A percentile compares a stretch with the other conserved stretches of the same genome.
Evolutionary conservation across 352 stramenopile genomes (phyloP).

Genomic region (Phytopythium litorale): DNA sequence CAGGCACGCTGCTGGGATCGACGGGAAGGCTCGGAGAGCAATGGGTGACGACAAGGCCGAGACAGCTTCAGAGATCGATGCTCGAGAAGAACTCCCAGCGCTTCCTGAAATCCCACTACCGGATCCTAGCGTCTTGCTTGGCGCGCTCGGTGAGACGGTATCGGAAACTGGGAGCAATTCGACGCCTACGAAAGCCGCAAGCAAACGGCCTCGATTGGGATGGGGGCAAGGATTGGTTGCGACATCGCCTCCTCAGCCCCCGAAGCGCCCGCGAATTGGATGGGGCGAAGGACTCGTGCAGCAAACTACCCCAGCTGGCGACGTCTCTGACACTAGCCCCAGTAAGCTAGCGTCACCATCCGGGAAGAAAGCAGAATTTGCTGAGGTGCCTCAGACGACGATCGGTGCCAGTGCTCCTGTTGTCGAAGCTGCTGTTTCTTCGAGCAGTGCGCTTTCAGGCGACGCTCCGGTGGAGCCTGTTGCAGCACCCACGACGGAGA

Average conservation of each 20-base stretch:
- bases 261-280: conserved; percentile 75
- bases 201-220: conserved; percentile 62
- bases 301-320: conserved; percentile 7
- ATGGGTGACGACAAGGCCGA: neutral
- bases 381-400: neutral
- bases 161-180: conserved; percentile 9
- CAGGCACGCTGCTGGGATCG: neutral
- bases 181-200: conserved; percentile 39
- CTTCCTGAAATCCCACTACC: conserved; percentile 67
- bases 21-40: neutral
- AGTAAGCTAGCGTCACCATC: neutral
- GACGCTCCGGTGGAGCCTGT: neutral
- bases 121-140: conserved; percentile 3
- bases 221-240: conserved; percentile 84
- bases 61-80: neutral
- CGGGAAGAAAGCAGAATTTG: neutral
- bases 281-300: conserved; percentile 79
- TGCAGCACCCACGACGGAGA: neutral
- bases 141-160: conserved; percentile 11
- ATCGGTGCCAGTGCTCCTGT: neutral
- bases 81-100: conserved; percentile 50
- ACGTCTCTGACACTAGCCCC: neutral
- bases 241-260: conserved; percentile 47
- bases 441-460: neutral
- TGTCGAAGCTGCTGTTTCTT: neutral